Percentiles rank a stretch among this genome's conserved stretches.
phyloP scores from a whole-genome alignment of 805 yeast genomes.

The Candida sithepensis region DNA sequence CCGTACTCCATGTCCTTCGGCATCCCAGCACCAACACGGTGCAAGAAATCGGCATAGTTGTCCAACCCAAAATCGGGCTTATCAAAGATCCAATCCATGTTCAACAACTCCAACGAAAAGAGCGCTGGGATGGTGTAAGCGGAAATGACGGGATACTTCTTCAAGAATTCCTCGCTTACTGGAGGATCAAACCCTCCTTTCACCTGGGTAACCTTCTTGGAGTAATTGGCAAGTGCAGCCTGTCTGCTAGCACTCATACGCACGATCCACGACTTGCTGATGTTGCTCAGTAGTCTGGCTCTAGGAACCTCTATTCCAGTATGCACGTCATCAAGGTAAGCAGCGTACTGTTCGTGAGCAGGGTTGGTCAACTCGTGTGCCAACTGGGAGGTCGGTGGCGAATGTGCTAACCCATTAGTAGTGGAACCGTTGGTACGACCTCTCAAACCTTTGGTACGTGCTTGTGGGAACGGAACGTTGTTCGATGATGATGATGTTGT shows the following conservation, averaged over 20 bases:
- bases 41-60: conserved; percentile 41
- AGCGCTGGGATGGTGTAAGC: conserved; percentile 45
- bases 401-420: not conserved
- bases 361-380: conserved; percentile 16
- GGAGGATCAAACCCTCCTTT: conserved; percentile 26
- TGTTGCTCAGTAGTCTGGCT: conserved; percentile 24
- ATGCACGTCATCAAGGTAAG: conserved; percentile 21
- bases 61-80: conserved; percentile 51
- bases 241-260: conserved; percentile 15
- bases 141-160: conserved; percentile 26
- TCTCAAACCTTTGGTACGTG: not conserved
- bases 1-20: conserved; percentile 53
- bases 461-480: not conserved
- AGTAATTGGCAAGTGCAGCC: conserved; percentile 4
- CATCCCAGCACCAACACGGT: conserved; percentile 44
- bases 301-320: conserved; percentile 24
- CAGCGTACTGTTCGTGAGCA: conserved; percentile 22
- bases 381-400: conserved; percentile 13
- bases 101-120: conserved; percentile 46
- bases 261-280: conserved; percentile 32
- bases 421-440: not conserved
- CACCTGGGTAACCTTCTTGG: not conserved
- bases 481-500: not conserved
- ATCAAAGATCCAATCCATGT: conserved; percentile 44
- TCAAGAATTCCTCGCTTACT: conserved; percentile 21